phyloP scores from a whole-genome alignment of 331 rosid genomes.

The Quercus lobata region DNA sequence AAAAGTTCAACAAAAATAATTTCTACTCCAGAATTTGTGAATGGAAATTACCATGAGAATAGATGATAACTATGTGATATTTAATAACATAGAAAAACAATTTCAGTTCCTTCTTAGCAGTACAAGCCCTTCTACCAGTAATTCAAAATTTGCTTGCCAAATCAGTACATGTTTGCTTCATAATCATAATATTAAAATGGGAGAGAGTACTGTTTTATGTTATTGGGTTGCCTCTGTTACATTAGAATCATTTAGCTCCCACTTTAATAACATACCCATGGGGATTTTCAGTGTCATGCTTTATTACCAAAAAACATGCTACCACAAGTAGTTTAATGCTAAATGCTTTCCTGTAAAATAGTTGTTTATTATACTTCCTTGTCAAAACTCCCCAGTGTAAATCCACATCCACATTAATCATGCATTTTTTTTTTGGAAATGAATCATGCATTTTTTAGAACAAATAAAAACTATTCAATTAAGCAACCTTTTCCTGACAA shows the following conservation, averaged over 20 bases:
- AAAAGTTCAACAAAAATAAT: no score
- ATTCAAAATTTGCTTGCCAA: no score
- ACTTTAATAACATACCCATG: neutral
- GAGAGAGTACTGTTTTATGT: neutral
- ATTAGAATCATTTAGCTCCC: neutral
- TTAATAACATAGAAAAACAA: neutral
- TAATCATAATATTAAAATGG: neutral
- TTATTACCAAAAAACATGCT: neutral
- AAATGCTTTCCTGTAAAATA: neutral
- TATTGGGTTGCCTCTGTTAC: neutral
- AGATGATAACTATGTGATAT: neutral
- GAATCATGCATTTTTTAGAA: neutral
- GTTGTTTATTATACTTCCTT: neutral
- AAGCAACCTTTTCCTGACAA: neutral
- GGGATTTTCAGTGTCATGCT: neutral
- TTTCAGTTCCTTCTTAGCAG: neutral
- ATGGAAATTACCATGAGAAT: neutral
- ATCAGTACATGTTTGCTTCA: no score
- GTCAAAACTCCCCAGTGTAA: neutral
- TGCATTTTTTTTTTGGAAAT: neutral
- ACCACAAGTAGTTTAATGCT: neutral
- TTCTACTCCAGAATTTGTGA: no score
- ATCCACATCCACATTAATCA: neutral
- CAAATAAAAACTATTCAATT: neutral
- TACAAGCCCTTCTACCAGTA: no score